A percentile compares a stretch with the other conserved stretches of the same genome.
These are phyloP conservation scores for Rhytidhysteron rufulum DNA, from an alignment of 2,329 filamentous ascomycete species.

Conservation along the genomic window DNA sequence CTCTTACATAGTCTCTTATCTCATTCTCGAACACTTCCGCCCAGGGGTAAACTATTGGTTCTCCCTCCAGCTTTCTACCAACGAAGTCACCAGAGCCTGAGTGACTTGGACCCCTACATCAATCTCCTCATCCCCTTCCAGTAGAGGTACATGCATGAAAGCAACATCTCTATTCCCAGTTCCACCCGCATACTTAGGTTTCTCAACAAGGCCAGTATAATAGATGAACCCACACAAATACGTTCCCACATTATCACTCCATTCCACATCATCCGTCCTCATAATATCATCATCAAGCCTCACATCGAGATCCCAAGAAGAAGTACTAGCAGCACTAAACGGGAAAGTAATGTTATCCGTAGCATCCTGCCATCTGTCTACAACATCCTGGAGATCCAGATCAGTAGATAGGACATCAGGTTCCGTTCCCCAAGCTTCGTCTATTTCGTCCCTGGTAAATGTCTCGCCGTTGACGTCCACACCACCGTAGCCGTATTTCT, in stretches of 20 bases:
- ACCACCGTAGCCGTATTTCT: constrained; percentile 65
- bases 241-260: constrained; percentile 40
- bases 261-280: constrained; percentile 22
- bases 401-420: constrained; percentile 18
- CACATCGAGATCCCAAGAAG: no score
- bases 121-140: constrained; percentile 30
- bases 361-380: constrained; percentile 10
- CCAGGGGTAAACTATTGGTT: no score
- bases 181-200: constrained; percentile 14
- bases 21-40: no score
- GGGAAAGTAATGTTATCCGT: constrained; percentile 8
- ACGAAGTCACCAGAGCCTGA: constrained; percentile 29
- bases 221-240: constrained; percentile 46
- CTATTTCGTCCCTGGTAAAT: constrained; percentile 25
- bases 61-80: constrained; percentile 29
- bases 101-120: constrained; percentile 25
- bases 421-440: constrained; percentile 18
- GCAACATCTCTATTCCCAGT: constrained; percentile 32
- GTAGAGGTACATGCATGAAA: constrained; percentile 41
- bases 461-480: constrained; percentile 64
- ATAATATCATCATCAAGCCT: neutral
- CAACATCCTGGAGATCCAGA: constrained; percentile 18
- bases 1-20: no score
- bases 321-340: no score
- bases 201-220: constrained; percentile 33